Conservation (phyloP, 164 flowering plant species). For the Pachysandra terminalis region DNA sequence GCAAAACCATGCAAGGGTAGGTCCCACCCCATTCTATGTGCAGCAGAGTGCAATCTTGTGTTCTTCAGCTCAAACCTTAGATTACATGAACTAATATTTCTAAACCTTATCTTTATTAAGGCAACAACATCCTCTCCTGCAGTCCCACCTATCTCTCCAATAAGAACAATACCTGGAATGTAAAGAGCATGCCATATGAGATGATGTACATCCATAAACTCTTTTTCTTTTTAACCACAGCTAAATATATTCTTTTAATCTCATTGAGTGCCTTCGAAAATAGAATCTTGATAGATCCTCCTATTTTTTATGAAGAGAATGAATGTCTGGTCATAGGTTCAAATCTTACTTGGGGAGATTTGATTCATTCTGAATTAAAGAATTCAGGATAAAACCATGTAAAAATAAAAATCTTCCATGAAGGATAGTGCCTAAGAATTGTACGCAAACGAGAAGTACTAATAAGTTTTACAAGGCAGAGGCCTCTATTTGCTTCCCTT, state of each 20-base stretch:
- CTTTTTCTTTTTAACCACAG: background rate
- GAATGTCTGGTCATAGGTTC: no score
- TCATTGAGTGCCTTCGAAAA: no score
- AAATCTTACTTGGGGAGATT: no score
- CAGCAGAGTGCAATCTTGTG: background rate
- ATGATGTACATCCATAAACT: background rate
- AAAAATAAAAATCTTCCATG: no score
- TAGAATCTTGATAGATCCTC: no score
- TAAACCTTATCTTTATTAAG: conserved; percentile 60
- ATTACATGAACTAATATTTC: background rate
- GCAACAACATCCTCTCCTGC: conserved; percentile 99
- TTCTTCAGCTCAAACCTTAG: background rate
- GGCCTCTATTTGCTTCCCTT: no score
- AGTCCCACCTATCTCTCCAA: conserved; percentile 98
- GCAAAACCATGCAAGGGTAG: background rate
- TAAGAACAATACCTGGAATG: conserved; percentile 76
- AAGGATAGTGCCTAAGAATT: no score
- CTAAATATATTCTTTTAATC: background rate
- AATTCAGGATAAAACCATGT: no score
- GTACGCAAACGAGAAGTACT: no score
- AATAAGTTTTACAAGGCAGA: no score
- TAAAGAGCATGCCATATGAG: conserved; percentile 6
- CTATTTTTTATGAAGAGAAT: no score
- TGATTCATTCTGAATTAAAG: no score
- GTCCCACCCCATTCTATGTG: background rate